phyloP scores from a whole-genome alignment of 2,329 filamentous ascomycete genomes.

The Ceratocystis variospora region DNA sequence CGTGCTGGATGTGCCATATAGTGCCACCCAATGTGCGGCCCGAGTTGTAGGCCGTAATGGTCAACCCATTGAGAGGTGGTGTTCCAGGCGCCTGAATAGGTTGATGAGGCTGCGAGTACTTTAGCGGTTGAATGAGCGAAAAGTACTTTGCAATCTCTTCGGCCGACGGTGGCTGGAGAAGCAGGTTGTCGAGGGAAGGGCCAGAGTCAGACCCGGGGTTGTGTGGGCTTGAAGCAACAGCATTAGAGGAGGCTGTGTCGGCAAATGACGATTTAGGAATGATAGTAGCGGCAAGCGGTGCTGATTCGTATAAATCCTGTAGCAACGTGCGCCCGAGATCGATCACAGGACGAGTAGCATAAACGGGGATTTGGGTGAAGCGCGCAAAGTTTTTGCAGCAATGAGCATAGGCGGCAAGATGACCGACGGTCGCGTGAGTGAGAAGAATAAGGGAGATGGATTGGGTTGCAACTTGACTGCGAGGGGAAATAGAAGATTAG shows the following conservation, averaged over 20 bases:
- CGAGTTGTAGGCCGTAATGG: conserved; percentile 91
- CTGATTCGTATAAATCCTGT: conserved; percentile 84
- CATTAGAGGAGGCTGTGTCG: conserved; percentile 25
- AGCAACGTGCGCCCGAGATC: conserved; percentile 80
- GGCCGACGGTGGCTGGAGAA: conserved; percentile 56
- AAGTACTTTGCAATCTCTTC: conserved; percentile 93
- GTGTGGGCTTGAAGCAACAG: conserved; percentile 15
- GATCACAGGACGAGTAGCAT: conserved; percentile 86
- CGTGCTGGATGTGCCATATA: conserved; percentile 97
- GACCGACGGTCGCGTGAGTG: conserved; percentile 82
- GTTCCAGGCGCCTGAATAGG: conserved; percentile 77
- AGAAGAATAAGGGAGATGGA: conserved; percentile 73
- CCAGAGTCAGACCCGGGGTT: conserved; percentile 39
- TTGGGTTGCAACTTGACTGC: conserved; percentile 67
- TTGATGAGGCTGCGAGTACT: conserved; percentile 93
- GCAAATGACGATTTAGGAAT: conserved; percentile 62
- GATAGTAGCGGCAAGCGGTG: conserved; percentile 73
- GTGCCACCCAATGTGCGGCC: conserved; percentile 92
- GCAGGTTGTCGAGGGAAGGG: conserved; percentile 38
- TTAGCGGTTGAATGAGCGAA: conserved; percentile 74
- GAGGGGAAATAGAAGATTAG: not conserved
- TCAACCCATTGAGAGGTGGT: conserved; percentile 76
- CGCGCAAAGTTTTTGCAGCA: conserved; percentile 93
- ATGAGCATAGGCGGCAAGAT: conserved; percentile 86
- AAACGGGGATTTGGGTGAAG: conserved; percentile 84